Evolutionary conservation across 495 filamentous ascomycete genomes (phyloP).

Genomic region (Aspergillus affinis): DNA sequence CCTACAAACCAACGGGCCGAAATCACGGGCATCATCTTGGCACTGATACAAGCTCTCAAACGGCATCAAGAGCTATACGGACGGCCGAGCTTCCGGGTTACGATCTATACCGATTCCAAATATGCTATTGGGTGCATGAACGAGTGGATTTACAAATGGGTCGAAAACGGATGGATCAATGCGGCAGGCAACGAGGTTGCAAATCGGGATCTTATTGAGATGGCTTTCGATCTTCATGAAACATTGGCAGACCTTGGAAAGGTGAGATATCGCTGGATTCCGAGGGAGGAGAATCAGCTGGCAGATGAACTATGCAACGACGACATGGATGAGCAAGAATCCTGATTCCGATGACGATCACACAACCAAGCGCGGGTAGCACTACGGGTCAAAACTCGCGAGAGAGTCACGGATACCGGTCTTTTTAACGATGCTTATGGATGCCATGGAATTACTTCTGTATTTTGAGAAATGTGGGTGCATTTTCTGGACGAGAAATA

Average conservation of each 20-base stretch:
- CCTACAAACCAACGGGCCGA: constrained; percentile 45
- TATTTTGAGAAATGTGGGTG: too few species aligned
- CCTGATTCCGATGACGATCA: too few species aligned
- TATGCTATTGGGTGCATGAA: constrained; percentile 13
- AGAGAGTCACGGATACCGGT: too few species aligned
- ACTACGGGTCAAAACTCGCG: too few species aligned
- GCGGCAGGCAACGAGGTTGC: constrained; percentile 18
- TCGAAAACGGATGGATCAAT: constrained; percentile 7
- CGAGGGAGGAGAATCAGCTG: constrained; percentile 6
- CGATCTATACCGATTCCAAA: constrained; percentile 12
- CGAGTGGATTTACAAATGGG: constrained; percentile 12
- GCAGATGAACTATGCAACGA: constrained; percentile 11
- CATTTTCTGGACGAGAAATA: too few species aligned
- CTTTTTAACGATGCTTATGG: too few species aligned
- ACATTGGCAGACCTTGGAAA: constrained; percentile 23
- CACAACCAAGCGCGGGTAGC: too few species aligned
- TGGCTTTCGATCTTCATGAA: constrained; percentile 29
- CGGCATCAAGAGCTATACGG: constrained; percentile 23
- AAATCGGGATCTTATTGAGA: constrained; percentile 36
- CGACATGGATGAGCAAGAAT: constrained; percentile 10
- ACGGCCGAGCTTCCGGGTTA: neutral
- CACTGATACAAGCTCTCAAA: constrained; percentile 32
- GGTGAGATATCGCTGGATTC: constrained; percentile 24
- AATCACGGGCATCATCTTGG: constrained; percentile 38
- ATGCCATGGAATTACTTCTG: too few species aligned